Percentiles rank a stretch among this genome's conserved stretches.
Conservation (phyloP, 2,329 filamentous ascomycete genomes). For the Dothistroma septosporum region DNA sequence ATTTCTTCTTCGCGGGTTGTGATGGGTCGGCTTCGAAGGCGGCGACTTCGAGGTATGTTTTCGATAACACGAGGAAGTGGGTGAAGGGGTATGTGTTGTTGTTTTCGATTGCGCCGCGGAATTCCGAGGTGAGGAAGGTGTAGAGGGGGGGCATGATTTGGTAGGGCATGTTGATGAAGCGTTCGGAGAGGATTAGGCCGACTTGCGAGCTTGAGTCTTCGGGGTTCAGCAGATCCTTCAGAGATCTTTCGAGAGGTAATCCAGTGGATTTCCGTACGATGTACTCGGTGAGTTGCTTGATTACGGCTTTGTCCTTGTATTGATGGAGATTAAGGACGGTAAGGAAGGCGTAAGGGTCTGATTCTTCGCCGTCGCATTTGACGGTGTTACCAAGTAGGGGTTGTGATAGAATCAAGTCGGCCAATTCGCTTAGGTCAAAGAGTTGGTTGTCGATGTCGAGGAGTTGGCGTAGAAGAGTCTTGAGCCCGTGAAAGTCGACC, state of each 20-base stretch:
- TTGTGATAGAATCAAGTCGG: conserved; percentile 83
- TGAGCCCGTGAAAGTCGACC: conserved; percentile 92
- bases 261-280: conserved; percentile 54
- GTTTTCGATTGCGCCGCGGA: conserved; percentile 81
- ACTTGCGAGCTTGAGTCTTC: conserved; percentile 50
- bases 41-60: conserved; percentile 84
- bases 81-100: conserved; percentile 89
- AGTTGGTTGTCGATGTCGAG: conserved; percentile 82
- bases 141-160: conserved; percentile 93
- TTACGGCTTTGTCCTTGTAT: conserved; percentile 67
- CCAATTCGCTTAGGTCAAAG: conserved; percentile 80
- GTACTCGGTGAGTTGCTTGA: conserved; percentile 69
- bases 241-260: conserved; percentile 39
- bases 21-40: conserved; percentile 70
- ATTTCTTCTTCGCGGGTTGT: conserved; percentile 58
- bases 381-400: conserved; percentile 87
- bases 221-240: conserved; percentile 37
- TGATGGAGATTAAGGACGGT: conserved; percentile 79
- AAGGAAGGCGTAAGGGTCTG: conserved; percentile 87
- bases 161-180: conserved; percentile 93
- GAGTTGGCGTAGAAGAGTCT: conserved; percentile 82
- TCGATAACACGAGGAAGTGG: conserved; percentile 87
- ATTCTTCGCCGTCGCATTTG: conserved; percentile 93
- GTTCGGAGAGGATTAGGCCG: conserved; percentile 84
- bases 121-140: conserved; percentile 87